Evolutionary conservation across 2,329 filamentous ascomycete species (phyloP).

Genomic region (Diaporthe sp.): DNA sequence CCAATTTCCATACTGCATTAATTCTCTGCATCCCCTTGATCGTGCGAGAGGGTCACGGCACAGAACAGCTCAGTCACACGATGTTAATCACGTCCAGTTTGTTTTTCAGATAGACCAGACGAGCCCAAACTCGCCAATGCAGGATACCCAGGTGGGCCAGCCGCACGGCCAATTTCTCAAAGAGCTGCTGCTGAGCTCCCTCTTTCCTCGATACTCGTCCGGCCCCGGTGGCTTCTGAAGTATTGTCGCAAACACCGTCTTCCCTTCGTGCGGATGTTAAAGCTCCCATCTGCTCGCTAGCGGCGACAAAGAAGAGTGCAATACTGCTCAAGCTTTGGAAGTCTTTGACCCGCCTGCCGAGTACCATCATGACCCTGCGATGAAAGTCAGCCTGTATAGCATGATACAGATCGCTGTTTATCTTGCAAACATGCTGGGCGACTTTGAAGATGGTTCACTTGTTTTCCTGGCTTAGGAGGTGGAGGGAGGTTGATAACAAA

Average conservation of each 20-base stretch:
- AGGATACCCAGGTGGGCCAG: slow-evolving; percentile 86
- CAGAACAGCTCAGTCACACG: too few species aligned
- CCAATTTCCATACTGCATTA: too few species aligned
- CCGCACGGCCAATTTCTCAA: slow-evolving; percentile 78
- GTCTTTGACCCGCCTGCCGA: slow-evolving; percentile 62
- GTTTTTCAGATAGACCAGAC: slow-evolving; percentile 72
- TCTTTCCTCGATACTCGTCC: slow-evolving; percentile 60
- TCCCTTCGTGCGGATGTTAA: slow-evolving; percentile 47
- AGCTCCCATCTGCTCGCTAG: slow-evolving; percentile 58
- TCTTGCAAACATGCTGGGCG: slow-evolving; percentile 54
- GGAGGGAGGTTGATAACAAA: too few species aligned
- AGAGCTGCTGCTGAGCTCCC: slow-evolving; percentile 46
- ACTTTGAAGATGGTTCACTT: too few species aligned
- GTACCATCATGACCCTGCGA: slow-evolving; percentile 57
- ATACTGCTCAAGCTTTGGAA: slow-evolving; percentile 64
- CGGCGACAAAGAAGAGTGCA: slow-evolving; percentile 66
- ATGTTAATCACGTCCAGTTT: slow-evolving; percentile 45
- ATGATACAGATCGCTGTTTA: slow-evolving; percentile 55
- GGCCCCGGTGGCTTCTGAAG: slow-evolving; percentile 35
- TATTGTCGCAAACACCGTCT: slow-evolving; percentile 36
- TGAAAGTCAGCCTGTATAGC: slow-evolving; percentile 63
- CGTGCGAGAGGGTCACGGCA: too few species aligned
- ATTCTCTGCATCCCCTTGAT: too few species aligned
- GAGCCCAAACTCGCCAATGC: slow-evolving; percentile 91
- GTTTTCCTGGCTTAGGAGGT: too few species aligned